These are phyloP conservation scores for Penicillium diatomitis DNA, from an alignment of 495 filamentous ascomycete genomes.

Conservation along the genomic window DNA sequence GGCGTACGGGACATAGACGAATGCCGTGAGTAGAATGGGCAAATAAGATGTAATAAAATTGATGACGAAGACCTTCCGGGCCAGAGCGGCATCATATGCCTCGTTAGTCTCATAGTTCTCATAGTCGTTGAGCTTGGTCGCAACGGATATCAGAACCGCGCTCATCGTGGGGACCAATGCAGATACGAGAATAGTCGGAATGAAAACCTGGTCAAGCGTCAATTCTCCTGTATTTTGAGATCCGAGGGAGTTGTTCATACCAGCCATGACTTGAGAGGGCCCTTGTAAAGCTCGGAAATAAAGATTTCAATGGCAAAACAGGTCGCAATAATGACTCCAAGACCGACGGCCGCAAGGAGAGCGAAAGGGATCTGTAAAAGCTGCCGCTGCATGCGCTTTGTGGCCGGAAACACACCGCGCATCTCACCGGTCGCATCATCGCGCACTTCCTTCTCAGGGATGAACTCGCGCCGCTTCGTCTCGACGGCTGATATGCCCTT, in stretches of 20 bases:
- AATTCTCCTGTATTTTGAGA: background rate
- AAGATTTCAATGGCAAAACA: constrained; percentile 96
- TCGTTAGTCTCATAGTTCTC: constrained; percentile 90
- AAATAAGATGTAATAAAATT: constrained; percentile 98
- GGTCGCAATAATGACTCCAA: constrained; percentile 74
- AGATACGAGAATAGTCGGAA: constrained; percentile 82
- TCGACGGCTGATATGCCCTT: constrained; percentile 79
- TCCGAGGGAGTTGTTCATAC: constrained; percentile 37
- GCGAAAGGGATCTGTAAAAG: constrained; percentile 86
- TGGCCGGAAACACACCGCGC: constrained; percentile 65
- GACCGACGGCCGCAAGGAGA: constrained; percentile 51
- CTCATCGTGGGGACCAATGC: constrained; percentile 69
- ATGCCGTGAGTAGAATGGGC: constrained; percentile 84
- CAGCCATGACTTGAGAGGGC: constrained; percentile 76
- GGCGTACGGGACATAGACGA: constrained; percentile 94
- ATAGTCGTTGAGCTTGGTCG: constrained; percentile 68
- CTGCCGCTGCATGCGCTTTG: constrained; percentile 70
- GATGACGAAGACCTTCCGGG: constrained; percentile 85
- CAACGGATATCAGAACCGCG: constrained; percentile 64
- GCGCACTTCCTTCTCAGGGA: constrained; percentile 60
- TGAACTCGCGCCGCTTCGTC: constrained; percentile 64
- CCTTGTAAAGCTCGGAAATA: constrained; percentile 86
- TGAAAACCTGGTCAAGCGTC: constrained; percentile 52
- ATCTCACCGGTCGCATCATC: constrained; percentile 84
- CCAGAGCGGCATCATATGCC: constrained; percentile 70